A percentile compares a stretch with the other conserved stretches of the same genome.
Evolutionary conservation across 192 early-diverging fungal genomes (phyloP).

Genomic region (Entophlyctis luteolus): DNA sequence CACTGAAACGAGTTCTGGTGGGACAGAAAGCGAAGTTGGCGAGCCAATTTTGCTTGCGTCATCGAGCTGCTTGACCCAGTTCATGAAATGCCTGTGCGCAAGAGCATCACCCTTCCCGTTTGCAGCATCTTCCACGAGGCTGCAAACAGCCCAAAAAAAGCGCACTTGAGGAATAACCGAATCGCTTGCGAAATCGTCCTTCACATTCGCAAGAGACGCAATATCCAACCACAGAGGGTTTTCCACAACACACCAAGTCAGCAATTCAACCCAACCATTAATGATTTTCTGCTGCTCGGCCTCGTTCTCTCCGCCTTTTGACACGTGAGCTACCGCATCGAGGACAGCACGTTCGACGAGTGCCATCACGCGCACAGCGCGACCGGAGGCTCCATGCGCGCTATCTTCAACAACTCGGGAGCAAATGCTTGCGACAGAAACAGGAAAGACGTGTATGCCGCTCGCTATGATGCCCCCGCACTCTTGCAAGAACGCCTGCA

Average conservation of each 20-base stretch:
- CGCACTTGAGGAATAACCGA: background rate
- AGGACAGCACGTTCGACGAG: background rate
- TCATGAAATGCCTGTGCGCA: background rate
- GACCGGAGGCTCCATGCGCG: background rate
- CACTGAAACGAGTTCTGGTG: no score
- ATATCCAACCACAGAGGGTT: slow-evolving; percentile 1
- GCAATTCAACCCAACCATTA: slow-evolving; percentile 2
- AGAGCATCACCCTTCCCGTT: background rate
- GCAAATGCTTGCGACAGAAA: slow-evolving; percentile 2
- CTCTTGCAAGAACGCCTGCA: background rate
- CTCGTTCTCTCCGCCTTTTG: background rate
- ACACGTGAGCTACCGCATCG: background rate
- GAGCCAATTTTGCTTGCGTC: background rate
- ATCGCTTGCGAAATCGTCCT: background rate
- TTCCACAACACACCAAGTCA: background rate
- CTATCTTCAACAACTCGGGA: background rate
- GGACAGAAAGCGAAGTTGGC: background rate
- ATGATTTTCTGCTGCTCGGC: background rate
- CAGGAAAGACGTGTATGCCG: background rate
- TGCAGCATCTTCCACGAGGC: slow-evolving; percentile 12
- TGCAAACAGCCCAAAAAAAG: slow-evolving; percentile 17
- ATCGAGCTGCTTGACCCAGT: background rate
- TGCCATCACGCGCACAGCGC: slow-evolving; percentile 11
- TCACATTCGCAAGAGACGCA: background rate
- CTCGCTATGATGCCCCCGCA: background rate